Percentiles rank a stretch among this genome's conserved stretches.
phyloP scores from a whole-genome alignment of 2,329 filamentous ascomycete genomes.

The Botrytis pseudocinerea region DNA sequence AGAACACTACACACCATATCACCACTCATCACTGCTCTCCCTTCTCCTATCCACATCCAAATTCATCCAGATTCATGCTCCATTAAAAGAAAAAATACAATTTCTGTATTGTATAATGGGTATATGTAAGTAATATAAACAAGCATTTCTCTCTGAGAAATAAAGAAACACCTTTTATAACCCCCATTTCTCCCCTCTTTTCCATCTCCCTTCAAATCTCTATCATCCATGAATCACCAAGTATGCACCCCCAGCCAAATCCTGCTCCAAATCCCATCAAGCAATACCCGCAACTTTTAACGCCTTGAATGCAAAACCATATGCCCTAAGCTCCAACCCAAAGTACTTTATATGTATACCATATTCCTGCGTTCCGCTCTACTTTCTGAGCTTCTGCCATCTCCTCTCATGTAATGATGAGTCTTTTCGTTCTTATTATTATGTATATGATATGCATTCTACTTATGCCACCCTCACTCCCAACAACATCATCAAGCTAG shows the following conservation, averaged over 20 bases:
- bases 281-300: not conserved
- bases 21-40: no score
- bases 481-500: conserved; percentile 36
- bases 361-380: not conserved
- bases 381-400: not conserved
- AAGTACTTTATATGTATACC: not conserved
- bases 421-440: not conserved
- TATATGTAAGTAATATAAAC: conserved; percentile 5
- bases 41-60: no score
- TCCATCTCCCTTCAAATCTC: not conserved
- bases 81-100: not conserved
- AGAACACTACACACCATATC: no score
- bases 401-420: not conserved
- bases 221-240: conserved; percentile 9
- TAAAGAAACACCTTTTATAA: conserved; percentile 8
- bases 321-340: not conserved
- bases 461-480: not conserved
- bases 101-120: not conserved
- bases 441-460: not conserved
- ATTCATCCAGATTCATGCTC: not conserved
- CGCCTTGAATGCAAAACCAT: conserved; percentile 6
- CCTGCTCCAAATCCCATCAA: conserved; percentile 7
- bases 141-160: not conserved
- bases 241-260: conserved; percentile 4
- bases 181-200: not conserved